phyloP scores from a whole-genome alignment of 2,329 filamentous ascomycete species.

The Epichloe festucae region DNA sequence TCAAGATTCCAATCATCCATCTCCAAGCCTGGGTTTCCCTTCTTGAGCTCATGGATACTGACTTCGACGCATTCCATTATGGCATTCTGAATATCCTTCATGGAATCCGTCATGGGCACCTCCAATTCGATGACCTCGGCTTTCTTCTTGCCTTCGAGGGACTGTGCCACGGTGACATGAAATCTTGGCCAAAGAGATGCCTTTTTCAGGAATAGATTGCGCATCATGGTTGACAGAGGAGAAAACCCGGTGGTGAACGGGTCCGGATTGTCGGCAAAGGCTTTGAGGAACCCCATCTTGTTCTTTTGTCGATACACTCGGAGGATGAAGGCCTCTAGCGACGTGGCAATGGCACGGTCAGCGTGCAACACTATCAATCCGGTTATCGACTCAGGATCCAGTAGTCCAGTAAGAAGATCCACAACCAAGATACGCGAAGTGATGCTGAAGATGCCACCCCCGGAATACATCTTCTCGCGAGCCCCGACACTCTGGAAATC shows the following conservation, averaged over 20 bases:
- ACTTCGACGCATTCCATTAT: slow-evolving; percentile 93
- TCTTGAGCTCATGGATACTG: slow-evolving; percentile 87
- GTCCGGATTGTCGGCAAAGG: slow-evolving; percentile 88
- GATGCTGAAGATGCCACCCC: slow-evolving; percentile 92
- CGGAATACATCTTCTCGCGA: slow-evolving; percentile 81
- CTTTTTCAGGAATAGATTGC: slow-evolving; percentile 77
- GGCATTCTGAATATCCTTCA: slow-evolving; percentile 87
- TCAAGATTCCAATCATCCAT: slow-evolving; percentile 97
- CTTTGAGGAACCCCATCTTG: slow-evolving; percentile 85
- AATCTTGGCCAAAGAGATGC: slow-evolving; percentile 88
- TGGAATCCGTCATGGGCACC: slow-evolving; percentile 87
- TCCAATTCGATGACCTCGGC: slow-evolving; percentile 96
- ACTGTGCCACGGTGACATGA: slow-evolving; percentile 78
- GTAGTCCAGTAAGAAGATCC: slow-evolving; percentile 72
- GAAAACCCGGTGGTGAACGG: slow-evolving; percentile 81
- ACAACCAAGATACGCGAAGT: slow-evolving; percentile 93
- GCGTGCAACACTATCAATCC: slow-evolving; percentile 81
- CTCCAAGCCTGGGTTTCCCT: slow-evolving; percentile 76
- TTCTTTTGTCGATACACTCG: slow-evolving; percentile 92
- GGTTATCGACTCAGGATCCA: slow-evolving; percentile 75
- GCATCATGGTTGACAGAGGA: slow-evolving; percentile 79
- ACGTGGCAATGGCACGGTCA: slow-evolving; percentile 74
- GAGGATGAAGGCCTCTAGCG: slow-evolving; percentile 87
- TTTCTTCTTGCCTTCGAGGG: slow-evolving; percentile 81
- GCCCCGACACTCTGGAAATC: slow-evolving; percentile 79